Percentiles rank a stretch among this genome's conserved stretches.
phyloP scores from a whole-genome alignment of 441 rosid species.

The Brassica balearica region DNA sequence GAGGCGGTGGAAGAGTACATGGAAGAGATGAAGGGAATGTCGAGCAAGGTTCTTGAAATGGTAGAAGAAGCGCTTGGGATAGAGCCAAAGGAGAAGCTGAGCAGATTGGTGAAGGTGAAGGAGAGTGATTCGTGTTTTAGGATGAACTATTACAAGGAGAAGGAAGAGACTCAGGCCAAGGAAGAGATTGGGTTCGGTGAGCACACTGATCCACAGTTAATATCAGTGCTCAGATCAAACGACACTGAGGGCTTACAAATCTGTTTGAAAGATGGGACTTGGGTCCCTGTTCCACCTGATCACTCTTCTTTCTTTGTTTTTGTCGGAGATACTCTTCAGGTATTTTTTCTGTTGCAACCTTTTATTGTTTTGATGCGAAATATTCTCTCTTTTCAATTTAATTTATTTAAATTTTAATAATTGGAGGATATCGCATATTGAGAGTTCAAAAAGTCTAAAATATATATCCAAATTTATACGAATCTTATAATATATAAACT shows the following conservation, averaged over 20 bases:
- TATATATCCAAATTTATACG: background rate
- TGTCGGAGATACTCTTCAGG: slow-evolving; percentile 76
- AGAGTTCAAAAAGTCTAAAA: background rate
- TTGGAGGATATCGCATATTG: background rate
- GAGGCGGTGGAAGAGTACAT: too few species aligned
- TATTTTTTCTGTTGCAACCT: slow-evolving; percentile 28
- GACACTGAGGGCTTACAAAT: slow-evolving; percentile 65
- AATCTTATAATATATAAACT: background rate
- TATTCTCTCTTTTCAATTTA: background rate
- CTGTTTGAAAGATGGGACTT: slow-evolving; percentile 54
- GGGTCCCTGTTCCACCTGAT: slow-evolving; percentile 71
- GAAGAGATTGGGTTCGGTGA: slow-evolving; percentile 70
- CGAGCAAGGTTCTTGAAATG: too few species aligned
- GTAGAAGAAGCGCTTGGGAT: too few species aligned
- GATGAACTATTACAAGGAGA: too few species aligned
- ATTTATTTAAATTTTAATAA: background rate
- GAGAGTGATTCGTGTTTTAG: too few species aligned
- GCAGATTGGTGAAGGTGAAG: too few species aligned
- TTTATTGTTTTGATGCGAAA: background rate
- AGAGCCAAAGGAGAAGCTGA: too few species aligned
- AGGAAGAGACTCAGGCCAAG: too few species aligned
- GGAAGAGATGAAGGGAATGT: too few species aligned
- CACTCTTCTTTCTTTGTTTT: slow-evolving; percentile 57
- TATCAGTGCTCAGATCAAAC: slow-evolving; percentile 70
- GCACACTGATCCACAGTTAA: slow-evolving; percentile 74